A percentile compares a stretch with the other conserved stretches of the same genome.
phyloP scores from a whole-genome alignment of 2,329 filamentous ascomycete species.

The Cryphonectria japonica region DNA sequence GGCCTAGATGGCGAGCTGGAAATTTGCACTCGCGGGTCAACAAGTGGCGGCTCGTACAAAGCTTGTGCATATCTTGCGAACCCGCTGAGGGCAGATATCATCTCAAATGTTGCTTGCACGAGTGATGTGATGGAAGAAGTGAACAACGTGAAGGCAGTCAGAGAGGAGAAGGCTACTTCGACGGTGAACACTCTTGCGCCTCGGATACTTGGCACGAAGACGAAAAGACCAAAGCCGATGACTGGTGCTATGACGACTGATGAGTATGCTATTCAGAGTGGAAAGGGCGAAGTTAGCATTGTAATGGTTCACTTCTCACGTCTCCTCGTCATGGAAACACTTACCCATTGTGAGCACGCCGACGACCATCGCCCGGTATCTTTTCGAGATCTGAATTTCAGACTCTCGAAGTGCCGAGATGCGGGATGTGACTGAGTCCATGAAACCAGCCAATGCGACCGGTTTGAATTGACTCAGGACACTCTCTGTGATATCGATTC shows the following conservation, averaged over 20 bases:
- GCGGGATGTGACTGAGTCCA: neutral
- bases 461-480: neutral
- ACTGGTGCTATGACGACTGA: neutral
- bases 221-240: neutral
- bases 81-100: neutral
- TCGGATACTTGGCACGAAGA: neutral
- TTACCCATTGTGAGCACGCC: neutral
- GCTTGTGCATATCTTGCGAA: neutral
- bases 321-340: neutral
- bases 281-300: neutral
- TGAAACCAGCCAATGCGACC: neutral
- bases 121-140: neutral
- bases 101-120: neutral
- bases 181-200: neutral
- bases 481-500: neutral
- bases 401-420: neutral
- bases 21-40: neutral
- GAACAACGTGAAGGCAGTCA: neutral
- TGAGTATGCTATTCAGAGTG: neutral
- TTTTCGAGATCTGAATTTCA: neutral
- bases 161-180: neutral
- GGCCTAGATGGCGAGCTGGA: neutral
- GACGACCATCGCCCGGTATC: neutral
- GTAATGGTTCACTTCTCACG: neutral
- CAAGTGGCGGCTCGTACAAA: neutral